Conservation (phyloP, 208 protist genomes). For the Endotrypanum monterogeii region DNA sequence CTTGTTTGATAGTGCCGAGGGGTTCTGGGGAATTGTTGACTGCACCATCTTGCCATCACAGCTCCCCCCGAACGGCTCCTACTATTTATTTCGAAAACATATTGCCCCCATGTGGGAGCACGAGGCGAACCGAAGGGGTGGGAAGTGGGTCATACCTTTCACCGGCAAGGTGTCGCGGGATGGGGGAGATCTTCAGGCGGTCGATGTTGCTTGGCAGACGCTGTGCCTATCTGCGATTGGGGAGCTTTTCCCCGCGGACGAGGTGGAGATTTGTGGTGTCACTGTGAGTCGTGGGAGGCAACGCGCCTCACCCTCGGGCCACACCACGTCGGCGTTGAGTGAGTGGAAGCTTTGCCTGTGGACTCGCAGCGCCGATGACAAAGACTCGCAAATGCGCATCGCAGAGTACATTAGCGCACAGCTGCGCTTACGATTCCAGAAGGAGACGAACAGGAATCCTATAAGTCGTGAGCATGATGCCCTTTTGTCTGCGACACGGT, state of each 20-base stretch:
- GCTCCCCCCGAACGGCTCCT: constrained; percentile 71
- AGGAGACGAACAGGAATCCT: background rate
- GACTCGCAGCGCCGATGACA: constrained; percentile 80
- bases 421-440: constrained; percentile 18
- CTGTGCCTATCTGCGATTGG: constrained; percentile 80
- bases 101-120: constrained; percentile 93
- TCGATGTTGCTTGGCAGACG: constrained; percentile 82
- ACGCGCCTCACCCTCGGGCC: constrained; percentile 14
- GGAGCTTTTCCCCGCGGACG: constrained; percentile 73
- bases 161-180: constrained; percentile 13
- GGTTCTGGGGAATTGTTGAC: constrained; percentile 80
- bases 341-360: constrained; percentile 89
- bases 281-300: constrained; percentile 64
- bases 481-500: background rate
- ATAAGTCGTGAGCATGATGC: background rate
- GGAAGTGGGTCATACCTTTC: constrained; percentile 85
- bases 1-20: constrained; percentile 89
- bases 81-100: constrained; percentile 89
- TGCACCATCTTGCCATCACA: constrained; percentile 80
- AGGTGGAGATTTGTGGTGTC: constrained; percentile 88
- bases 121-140: constrained; percentile 86
- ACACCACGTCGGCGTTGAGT: constrained; percentile 9
- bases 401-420: constrained; percentile 58
- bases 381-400: constrained; percentile 61
- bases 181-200: constrained; percentile 29